Percentiles rank a stretch among this genome's conserved stretches.
These are phyloP conservation scores for Tolypocladium pustulatum DNA, from an alignment of 2,329 filamentous ascomycete genomes.

Conservation along the genomic window DNA sequence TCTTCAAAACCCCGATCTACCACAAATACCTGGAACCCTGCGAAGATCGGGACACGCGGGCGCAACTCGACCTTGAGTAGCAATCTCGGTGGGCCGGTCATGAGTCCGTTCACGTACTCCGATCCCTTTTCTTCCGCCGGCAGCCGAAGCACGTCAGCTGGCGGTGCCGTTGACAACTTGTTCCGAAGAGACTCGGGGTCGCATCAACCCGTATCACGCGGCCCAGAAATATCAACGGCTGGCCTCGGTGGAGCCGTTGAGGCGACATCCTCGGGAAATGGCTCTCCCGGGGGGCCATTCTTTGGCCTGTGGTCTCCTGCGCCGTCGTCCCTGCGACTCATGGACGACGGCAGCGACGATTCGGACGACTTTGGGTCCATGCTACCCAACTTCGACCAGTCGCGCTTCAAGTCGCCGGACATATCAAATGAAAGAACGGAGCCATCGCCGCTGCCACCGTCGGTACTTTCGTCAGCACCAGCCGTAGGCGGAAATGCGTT, in stretches of 20 bases:
- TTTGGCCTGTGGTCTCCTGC: constrained; percentile 23
- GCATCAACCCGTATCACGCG: constrained; percentile 12
- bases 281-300: constrained; percentile 9
- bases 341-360: constrained; percentile 35
- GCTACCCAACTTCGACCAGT: constrained; percentile 40
- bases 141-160: constrained; percentile 35
- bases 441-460: neutral
- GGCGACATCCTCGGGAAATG: constrained; percentile 9
- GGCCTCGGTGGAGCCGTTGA: constrained; percentile 6
- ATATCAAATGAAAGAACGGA: constrained; percentile 1
- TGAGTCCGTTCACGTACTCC: constrained; percentile 26
- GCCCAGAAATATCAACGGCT: constrained; percentile 5
- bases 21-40: constrained; percentile 17
- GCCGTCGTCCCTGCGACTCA: constrained; percentile 30
- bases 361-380: constrained; percentile 38
- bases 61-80: constrained; percentile 20
- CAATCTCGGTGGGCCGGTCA: constrained; percentile 10
- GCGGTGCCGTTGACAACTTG: constrained; percentile 19
- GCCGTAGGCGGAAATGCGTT: constrained; percentile 5
- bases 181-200: constrained; percentile 19
- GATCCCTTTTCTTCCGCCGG: constrained; percentile 29
- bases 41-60: constrained; percentile 17
- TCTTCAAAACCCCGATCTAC: constrained; percentile 22
- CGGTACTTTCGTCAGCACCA: neutral
- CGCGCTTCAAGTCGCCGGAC: constrained; percentile 14